Evolutionary conservation across 257 asterid species (phyloP).

Genomic region (Penstemon davidsonii): DNA sequence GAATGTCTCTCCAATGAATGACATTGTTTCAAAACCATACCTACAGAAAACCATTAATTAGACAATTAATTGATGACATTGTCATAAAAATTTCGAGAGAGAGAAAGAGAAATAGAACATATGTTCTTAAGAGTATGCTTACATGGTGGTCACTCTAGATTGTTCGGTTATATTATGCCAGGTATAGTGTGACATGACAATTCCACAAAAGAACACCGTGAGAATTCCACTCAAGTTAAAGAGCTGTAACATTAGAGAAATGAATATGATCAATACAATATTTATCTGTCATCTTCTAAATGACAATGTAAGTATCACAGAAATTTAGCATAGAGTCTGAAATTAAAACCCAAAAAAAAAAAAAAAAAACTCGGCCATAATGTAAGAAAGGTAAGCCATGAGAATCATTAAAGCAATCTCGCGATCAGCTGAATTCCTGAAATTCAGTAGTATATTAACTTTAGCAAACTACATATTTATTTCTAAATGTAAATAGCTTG

Average conservation of each 20-base stretch:
- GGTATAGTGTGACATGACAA: conserved; percentile 83
- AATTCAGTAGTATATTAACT: conserved; percentile 5
- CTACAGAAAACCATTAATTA: conserved; percentile 38
- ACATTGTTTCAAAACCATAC: conserved; percentile 67
- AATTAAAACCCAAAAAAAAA: background rate
- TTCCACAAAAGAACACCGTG: conserved; percentile 82
- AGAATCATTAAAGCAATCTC: conserved; percentile 80
- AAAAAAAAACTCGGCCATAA: conserved; percentile 57
- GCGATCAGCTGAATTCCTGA: conserved; percentile 76
- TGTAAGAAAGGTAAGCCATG: conserved; percentile 82
- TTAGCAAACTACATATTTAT: no score
- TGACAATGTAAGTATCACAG: background rate
- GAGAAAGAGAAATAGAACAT: conserved; percentile 1
- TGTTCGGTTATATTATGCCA: conserved; percentile 63
- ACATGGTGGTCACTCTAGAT: conserved; percentile 75
- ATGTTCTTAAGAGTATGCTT: conserved; percentile 21
- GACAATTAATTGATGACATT: background rate
- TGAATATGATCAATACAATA: conserved; percentile 2
- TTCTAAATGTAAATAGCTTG: no score
- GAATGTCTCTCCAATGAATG: conserved; percentile 62
- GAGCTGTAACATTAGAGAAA: conserved; percentile 42
- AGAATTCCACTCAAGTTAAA: conserved; percentile 71
- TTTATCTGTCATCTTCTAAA: no score
- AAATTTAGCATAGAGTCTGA: background rate
- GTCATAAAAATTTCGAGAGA: background rate